Evolutionary conservation across 257 asterid genomes (phyloP), one percentile per base, ranked within the genome.

Genomic region (Perilla frutescens): DNA sequence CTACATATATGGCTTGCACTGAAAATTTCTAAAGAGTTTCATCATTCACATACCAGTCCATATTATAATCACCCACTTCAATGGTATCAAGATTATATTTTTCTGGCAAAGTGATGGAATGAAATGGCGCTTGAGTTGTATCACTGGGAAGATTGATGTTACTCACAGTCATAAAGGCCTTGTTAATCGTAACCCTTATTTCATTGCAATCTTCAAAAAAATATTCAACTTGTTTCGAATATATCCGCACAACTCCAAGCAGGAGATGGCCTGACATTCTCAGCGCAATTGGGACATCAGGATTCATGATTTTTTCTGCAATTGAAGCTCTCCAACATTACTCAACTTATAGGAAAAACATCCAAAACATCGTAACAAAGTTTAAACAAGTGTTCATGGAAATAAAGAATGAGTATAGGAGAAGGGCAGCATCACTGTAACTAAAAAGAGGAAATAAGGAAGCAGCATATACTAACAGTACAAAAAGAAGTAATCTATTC

Each of bases 211-310:
- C 97, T 64, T 92, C 89, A 0, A 55, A 84, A 54, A 95, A 83
- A 77, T 95, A 95, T 48, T 95, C 96, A 10, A 95, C 92, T 80
- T 95, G 87, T 78, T 95, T 95, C 5, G 98, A 86, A 80, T 86
- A 92, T 79, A 95, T 90, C 45, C 98, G 84, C 61, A 89, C 99
- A 76, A 95, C 89, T n/a, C 99, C 98, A 56, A 92, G 95, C 63
- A 95, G 81, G 73, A 95, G 97, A 83, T 95, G 98, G 26, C 94
- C 92, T 2, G 97, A 95, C 88, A 87, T 84, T 80, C 99, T 91
- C 78, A 95, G 79, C 0, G 99, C 99, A 82, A 95, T 87, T 5
- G 98, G 96, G 77, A 87, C 89, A 73, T 86, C 92, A 5, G 98
- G 96, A 62, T 66, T 73, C 89, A 95, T 85, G 73, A 92, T 92